A percentile compares a stretch with the other conserved stretches of the same genome.
Conservation (phyloP, 202 grass and related monocot species). For the Miscanthus sacchariflorus region DNA sequence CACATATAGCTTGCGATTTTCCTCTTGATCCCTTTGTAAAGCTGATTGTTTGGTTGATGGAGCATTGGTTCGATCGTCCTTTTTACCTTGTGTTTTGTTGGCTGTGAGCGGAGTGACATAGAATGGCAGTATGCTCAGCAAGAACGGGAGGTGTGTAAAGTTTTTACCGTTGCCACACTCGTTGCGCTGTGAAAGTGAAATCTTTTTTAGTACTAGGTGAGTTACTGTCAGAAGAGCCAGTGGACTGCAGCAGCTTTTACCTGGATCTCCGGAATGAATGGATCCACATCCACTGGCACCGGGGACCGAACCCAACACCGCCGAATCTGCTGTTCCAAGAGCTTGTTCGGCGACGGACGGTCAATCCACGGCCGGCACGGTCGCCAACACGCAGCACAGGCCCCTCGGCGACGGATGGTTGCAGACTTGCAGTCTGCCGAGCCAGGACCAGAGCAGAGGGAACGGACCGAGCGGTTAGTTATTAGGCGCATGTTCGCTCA, state of each 20-base stretch:
- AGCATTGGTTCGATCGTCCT: not conserved
- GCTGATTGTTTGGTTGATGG: conserved; percentile 8
- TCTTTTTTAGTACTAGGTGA: not conserved
- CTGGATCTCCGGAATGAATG: not conserved
- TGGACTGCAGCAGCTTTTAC: not conserved
- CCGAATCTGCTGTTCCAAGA: not conserved
- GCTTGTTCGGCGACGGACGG: no score
- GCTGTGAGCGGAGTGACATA: no score
- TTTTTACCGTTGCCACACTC: conserved; percentile 19
- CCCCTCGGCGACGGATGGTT: no score
- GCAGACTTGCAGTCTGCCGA: not conserved
- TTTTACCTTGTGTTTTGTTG: not conserved
- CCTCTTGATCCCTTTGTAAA: conserved; percentile 41
- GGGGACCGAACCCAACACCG: not conserved
- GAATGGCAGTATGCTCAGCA: not conserved
- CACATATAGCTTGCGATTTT: conserved; percentile 42
- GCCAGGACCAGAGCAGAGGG: not conserved
- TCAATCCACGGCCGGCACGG: conserved; percentile 13
- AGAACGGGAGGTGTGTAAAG: conserved; percentile 50
- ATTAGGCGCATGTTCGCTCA: no score
- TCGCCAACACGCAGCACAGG: not conserved
- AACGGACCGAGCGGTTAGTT: no score
- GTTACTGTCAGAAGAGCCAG: not conserved
- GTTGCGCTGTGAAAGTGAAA: not conserved
- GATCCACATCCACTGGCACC: not conserved